These are phyloP conservation scores for Trichoderma sp. DNA, from an alignment of 2,329 filamentous ascomycete species.

Conservation along the genomic window DNA sequence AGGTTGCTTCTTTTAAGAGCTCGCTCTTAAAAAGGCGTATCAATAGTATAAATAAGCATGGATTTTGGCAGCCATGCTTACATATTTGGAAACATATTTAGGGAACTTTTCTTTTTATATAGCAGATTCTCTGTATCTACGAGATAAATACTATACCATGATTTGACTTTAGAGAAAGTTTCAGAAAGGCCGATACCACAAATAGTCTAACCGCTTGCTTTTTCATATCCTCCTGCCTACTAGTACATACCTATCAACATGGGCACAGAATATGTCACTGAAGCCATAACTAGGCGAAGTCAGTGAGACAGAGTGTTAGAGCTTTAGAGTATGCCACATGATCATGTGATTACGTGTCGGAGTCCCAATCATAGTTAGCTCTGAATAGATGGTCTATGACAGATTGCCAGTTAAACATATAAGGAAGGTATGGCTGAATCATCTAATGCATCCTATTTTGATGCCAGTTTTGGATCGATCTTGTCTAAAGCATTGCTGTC, in stretches of 20 bases:
- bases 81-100: neutral
- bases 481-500: neutral
- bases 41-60: neutral
- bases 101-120: neutral
- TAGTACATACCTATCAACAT: neutral
- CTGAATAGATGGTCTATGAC: neutral
- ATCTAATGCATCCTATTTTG: neutral
- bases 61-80: neutral
- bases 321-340: neutral
- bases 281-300: neutral
- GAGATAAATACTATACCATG: neutral
- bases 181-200: neutral
- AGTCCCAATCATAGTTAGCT: neutral
- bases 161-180: neutral
- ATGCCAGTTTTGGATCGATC: neutral
- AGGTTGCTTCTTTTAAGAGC: neutral
- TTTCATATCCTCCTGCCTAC: neutral
- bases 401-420: neutral
- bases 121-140: no score
- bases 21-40: fast-evolving
- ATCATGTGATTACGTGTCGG: neutral
- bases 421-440: neutral
- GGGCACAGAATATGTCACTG: neutral
- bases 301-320: neutral
- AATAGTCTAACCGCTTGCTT: neutral